Conservation (phyloP, 2,329 filamentous ascomycete species). For the Ascomycota sp. region DNA sequence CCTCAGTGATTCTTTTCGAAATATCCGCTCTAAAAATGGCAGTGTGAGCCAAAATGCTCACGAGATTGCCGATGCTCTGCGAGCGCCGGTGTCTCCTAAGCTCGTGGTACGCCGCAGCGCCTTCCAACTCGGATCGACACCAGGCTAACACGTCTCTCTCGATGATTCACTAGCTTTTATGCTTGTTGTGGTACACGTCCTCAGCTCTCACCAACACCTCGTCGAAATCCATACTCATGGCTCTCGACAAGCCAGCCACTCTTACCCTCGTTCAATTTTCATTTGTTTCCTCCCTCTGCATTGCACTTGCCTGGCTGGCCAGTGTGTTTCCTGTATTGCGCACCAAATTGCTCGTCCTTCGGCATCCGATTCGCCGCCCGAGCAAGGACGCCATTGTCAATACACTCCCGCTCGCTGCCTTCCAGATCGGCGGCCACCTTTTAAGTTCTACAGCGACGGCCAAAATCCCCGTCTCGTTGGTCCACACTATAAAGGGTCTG, state of each 20-base stretch:
- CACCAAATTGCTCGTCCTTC: slow-evolving; percentile 54
- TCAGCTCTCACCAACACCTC: slow-evolving; percentile 95
- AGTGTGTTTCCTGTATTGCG: slow-evolving; percentile 51
- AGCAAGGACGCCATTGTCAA: slow-evolving; percentile 65
- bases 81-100: slow-evolving; percentile 71
- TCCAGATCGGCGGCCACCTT: slow-evolving; percentile 86
- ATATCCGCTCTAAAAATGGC: slow-evolving; percentile 57
- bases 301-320: slow-evolving; percentile 60
- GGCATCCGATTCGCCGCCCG: slow-evolving; percentile 65
- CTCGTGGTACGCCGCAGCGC: slow-evolving; percentile 46
- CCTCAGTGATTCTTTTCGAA: slow-evolving; percentile 69
- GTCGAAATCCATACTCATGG: slow-evolving; percentile 88
- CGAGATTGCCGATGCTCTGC: slow-evolving; percentile 78
- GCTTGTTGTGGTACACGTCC: slow-evolving; percentile 82
- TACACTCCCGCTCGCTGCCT: slow-evolving; percentile 77
- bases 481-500: slow-evolving; percentile 95
- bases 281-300: slow-evolving; percentile 75
- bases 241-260: slow-evolving; percentile 76
- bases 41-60: slow-evolving; percentile 87
- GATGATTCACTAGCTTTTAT: slow-evolving; percentile 42
- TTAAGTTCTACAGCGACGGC: slow-evolving; percentile 85
- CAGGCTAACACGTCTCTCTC: too few relatives aligned
- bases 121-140: not conserved
- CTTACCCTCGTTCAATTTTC: slow-evolving; percentile 85
- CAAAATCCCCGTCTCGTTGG: slow-evolving; percentile 86